phyloP scores from a whole-genome alignment of 2,329 filamentous ascomycete species.

The Arachnomyces sp. region DNA sequence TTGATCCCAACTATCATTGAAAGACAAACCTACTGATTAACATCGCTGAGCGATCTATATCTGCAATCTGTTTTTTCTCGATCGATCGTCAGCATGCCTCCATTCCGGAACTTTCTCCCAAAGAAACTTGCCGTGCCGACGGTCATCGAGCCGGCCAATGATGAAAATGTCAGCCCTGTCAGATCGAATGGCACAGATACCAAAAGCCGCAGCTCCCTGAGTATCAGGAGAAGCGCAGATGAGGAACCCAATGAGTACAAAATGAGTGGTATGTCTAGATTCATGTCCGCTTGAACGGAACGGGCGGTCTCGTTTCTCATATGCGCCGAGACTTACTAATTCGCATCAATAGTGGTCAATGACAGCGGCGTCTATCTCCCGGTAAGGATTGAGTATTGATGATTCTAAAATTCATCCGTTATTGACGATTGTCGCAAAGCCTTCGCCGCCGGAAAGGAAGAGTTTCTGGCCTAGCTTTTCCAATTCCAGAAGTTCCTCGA shows the following conservation, averaged over 20 bases:
- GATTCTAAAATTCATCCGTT: conserved; percentile 14
- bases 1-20: too few species aligned
- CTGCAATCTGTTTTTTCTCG: not conserved
- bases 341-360: conserved; percentile 66
- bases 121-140: conserved; percentile 47
- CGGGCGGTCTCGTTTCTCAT: not conserved
- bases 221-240: conserved; percentile 53
- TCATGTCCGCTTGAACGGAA: conserved; percentile 5
- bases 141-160: conserved; percentile 33
- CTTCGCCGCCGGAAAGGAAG: conserved; percentile 82
- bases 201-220: conserved; percentile 42
- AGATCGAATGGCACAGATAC: conserved; percentile 29
- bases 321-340: conserved; percentile 15
- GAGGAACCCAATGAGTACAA: conserved; percentile 70
- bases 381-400: conserved; percentile 47
- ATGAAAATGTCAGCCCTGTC: conserved; percentile 48
- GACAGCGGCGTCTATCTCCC: conserved; percentile 92
- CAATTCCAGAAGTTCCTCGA: conserved; percentile 45
- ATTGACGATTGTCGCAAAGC: conserved; percentile 41
- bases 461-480: conserved; percentile 61
- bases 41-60: too few species aligned
- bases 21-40: too few species aligned
- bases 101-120: conserved; percentile 65
- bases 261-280: conserved; percentile 59
- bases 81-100: conserved; percentile 46